A percentile compares a stretch with the other conserved stretches of the same genome.
Conservation (phyloP, 2,329 filamentous ascomycete species). For the Penicillium decumbens region DNA sequence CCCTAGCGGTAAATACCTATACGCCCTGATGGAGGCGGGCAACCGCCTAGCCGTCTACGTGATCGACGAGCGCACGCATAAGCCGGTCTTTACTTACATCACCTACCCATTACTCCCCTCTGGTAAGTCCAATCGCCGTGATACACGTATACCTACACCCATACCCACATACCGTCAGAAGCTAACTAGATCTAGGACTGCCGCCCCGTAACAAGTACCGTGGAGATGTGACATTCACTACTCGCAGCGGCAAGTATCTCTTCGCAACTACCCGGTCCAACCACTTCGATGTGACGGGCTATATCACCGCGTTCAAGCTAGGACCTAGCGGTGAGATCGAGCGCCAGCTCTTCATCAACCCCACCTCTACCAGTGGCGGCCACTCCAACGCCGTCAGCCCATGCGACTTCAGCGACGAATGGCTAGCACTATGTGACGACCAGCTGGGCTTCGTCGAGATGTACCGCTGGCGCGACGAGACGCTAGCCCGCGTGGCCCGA, state of each 20-base stretch:
- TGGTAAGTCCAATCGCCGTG: slow-evolving; percentile 47
- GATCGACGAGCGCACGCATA: slow-evolving; percentile 66
- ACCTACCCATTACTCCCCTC: slow-evolving; percentile 75
- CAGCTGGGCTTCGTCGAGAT: slow-evolving; percentile 84
- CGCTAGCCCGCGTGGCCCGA: slow-evolving; percentile 69
- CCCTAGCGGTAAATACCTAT: slow-evolving; percentile 70
- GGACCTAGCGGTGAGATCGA: slow-evolving; percentile 66
- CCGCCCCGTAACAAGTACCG: slow-evolving; percentile 61
- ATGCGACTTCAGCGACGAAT: slow-evolving; percentile 79
- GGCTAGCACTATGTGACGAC: slow-evolving; percentile 84
- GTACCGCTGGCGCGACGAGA: slow-evolving; percentile 80
- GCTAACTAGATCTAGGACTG: slow-evolving; percentile 20
- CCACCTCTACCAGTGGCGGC: slow-evolving; percentile 79
- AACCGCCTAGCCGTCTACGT: slow-evolving; percentile 79
- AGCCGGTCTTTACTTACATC: slow-evolving; percentile 73
- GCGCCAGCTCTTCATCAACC: slow-evolving; percentile 72
- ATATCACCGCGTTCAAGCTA: slow-evolving; percentile 75
- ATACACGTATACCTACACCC: neutral
- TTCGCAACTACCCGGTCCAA: slow-evolving; percentile 83
- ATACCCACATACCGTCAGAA: neutral
- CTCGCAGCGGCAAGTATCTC: slow-evolving; percentile 65
- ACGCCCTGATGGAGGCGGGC: slow-evolving; percentile 84
- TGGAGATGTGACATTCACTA: slow-evolving; percentile 75
- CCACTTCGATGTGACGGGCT: slow-evolving; percentile 69
- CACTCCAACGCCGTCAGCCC: slow-evolving; percentile 86